Percentiles rank a stretch among this genome's conserved stretches.
These are phyloP conservation scores for Linaria vulgaris DNA, from an alignment of 257 asterid species.

Conservation along the genomic window DNA sequence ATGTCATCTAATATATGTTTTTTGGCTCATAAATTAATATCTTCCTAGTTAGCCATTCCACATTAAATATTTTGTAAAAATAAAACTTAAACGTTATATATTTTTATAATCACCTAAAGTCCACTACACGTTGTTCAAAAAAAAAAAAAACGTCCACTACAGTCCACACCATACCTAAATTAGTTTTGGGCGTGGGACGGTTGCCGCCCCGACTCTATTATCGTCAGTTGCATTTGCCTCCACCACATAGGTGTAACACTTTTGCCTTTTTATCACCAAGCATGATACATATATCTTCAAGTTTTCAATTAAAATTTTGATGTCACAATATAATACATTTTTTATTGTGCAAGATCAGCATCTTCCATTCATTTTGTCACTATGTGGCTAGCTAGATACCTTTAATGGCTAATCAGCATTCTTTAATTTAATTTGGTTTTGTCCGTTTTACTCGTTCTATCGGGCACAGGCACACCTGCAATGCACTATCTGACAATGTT, in stretches of 20 bases:
- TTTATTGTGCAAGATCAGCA: not conserved
- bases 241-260: not conserved
- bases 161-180: not conserved
- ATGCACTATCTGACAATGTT: not conserved
- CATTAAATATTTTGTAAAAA: too few relatives aligned
- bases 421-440: too few relatives aligned
- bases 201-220: conserved; percentile 13
- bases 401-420: too few relatives aligned
- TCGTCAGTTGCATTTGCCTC: not conserved
- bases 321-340: not conserved
- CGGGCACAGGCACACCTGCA: not conserved
- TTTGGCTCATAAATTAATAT: too few relatives aligned
- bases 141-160: too few relatives aligned
- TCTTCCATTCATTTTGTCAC: conserved; percentile 16
- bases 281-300: too few relatives aligned
- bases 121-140: not conserved
- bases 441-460: too few relatives aligned
- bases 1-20: too few relatives aligned
- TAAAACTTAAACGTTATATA: too few relatives aligned
- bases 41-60: too few relatives aligned
- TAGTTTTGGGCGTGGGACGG: conserved; percentile 33
- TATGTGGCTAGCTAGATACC: too few relatives aligned
- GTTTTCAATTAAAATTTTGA: not conserved
- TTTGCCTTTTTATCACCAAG: not conserved
- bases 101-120: too few relatives aligned